phyloP scores from a whole-genome alignment of 2,329 filamentous ascomycete species.

The Dothideomycetes sp. region DNA sequence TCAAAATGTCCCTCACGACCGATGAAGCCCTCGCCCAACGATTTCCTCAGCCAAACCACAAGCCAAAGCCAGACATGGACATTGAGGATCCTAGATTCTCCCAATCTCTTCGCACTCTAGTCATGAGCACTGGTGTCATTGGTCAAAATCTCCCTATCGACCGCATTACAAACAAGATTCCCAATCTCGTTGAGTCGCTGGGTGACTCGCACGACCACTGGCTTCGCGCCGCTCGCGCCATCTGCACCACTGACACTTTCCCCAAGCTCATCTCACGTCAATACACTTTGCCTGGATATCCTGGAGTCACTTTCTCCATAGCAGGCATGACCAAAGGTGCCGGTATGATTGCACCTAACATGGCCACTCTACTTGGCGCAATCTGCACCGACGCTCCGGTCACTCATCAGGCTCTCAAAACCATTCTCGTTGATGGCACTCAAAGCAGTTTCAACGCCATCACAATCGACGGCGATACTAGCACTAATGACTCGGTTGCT shows the following conservation, averaged over 20 bases:
- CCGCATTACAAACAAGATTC: constrained; percentile 79
- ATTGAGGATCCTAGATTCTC: constrained; percentile 35
- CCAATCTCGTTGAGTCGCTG: constrained; percentile 61
- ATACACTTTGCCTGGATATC: constrained; percentile 76
- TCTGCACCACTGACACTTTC: constrained; percentile 98
- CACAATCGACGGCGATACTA: constrained; percentile 93
- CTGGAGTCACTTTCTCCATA: constrained; percentile 66
- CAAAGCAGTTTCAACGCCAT: constrained; percentile 92
- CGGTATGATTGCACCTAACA: constrained; percentile 98
- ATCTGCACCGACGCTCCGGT: constrained; percentile 87
- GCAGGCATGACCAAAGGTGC: constrained; percentile 96
- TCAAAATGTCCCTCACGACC: constrained; percentile 69
- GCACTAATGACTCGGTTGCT: constrained; percentile 92
- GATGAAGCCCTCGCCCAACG: constrained; percentile 52
- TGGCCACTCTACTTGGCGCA: constrained; percentile 89
- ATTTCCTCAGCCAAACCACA: neutral
- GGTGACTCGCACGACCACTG: constrained; percentile 74
- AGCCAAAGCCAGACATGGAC: neutral
- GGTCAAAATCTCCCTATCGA: constrained; percentile 88
- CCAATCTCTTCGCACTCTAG: constrained; percentile 55
- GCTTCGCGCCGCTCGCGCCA: constrained; percentile 77
- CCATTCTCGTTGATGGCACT: constrained; percentile 63
- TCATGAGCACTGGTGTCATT: constrained; percentile 98
- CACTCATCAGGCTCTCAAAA: constrained; percentile 54
- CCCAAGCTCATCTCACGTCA: constrained; percentile 83